These are phyloP conservation scores for Bodo saltans DNA, from an alignment of 78 protist genomes.

Conservation along the genomic window DNA sequence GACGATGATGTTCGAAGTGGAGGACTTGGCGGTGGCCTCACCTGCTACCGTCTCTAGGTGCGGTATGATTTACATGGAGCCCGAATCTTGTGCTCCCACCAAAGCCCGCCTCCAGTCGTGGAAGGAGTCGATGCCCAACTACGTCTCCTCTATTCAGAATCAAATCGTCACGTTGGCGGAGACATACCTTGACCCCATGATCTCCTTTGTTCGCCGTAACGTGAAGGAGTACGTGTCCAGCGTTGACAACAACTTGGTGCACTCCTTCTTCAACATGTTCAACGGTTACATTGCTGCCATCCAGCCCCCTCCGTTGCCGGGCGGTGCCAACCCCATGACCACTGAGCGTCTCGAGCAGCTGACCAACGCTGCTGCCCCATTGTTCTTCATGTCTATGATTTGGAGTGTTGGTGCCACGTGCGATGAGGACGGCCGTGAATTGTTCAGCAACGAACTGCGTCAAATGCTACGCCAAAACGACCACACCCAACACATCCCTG, in stretches of 20 bases:
- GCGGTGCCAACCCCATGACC: background rate
- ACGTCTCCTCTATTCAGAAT: background rate
- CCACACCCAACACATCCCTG: slow-evolving; percentile 18
- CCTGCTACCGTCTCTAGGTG: slow-evolving; percentile 83
- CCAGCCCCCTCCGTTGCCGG: background rate
- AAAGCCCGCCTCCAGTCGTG: slow-evolving; percentile 45
- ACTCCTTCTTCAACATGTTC: slow-evolving; percentile 36
- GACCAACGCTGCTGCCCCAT: background rate
- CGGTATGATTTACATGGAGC: slow-evolving; percentile 82
- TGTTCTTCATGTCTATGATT: slow-evolving; percentile 49
- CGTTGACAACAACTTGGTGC: slow-evolving; percentile 31
- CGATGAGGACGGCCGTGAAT: slow-evolving; percentile 25
- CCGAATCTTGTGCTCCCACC: slow-evolving; percentile 42
- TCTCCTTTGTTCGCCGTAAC: slow-evolving; percentile 37
- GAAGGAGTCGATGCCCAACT: slow-evolving; percentile 36
- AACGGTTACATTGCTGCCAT: slow-evolving; percentile 39
- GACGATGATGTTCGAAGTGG: slow-evolving; percentile 82
- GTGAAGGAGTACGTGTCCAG: slow-evolving; percentile 43
- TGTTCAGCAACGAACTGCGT: slow-evolving; percentile 32
- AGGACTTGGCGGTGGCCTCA: slow-evolving; percentile 82
- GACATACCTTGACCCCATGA: background rate
- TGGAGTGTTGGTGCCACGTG: slow-evolving; percentile 65
- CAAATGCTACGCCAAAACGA: background rate
- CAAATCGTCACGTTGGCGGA: slow-evolving; percentile 2
- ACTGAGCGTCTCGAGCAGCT: background rate